Conservation (phyloP, 2,329 filamentous ascomycete genomes). For the Emericellopsis atlantica region DNA sequence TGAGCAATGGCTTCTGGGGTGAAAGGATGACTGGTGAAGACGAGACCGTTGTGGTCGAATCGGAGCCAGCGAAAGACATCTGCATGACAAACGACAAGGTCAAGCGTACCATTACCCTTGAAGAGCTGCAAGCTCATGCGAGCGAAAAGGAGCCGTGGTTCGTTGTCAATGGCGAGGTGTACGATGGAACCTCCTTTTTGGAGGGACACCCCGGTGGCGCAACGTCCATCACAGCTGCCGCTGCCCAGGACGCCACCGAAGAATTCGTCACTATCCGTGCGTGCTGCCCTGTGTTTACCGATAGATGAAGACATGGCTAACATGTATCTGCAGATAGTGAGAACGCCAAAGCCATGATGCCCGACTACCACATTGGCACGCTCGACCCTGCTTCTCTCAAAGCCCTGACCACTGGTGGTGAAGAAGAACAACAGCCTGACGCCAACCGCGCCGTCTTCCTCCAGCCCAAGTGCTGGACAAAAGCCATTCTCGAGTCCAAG, state of each 20-base stretch:
- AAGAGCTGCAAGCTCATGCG: constrained; percentile 60
- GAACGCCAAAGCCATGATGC: constrained; percentile 86
- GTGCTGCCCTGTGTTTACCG: constrained; percentile 19
- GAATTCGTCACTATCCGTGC: constrained; percentile 87
- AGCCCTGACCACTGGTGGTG: constrained; percentile 29
- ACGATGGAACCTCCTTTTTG: constrained; percentile 72
- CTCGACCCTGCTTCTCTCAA: constrained; percentile 47
- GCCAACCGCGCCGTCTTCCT: constrained; percentile 52
- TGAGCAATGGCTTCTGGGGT: constrained; percentile 77
- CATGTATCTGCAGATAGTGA: constrained; percentile 60
- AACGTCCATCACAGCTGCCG: constrained; percentile 69
- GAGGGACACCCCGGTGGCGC: constrained; percentile 78
- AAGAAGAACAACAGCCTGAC: constrained; percentile 20
- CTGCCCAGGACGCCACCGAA: constrained; percentile 72
- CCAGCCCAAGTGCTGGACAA: constrained; percentile 60
- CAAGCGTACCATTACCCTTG: constrained; percentile 49
- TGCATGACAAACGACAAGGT: constrained; percentile 64
- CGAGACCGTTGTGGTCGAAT: constrained; percentile 18
- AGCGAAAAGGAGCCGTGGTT: constrained; percentile 66
- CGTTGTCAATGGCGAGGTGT: constrained; percentile 77
- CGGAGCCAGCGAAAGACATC: constrained; percentile 50
- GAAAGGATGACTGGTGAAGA: constrained; percentile 48
- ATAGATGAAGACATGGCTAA: not conserved
- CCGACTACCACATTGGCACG: constrained; percentile 69
- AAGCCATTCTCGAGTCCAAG: constrained; percentile 56